Conservation (phyloP, 2,329 filamentous ascomycete species). For the Verticillium isaacii region DNA sequence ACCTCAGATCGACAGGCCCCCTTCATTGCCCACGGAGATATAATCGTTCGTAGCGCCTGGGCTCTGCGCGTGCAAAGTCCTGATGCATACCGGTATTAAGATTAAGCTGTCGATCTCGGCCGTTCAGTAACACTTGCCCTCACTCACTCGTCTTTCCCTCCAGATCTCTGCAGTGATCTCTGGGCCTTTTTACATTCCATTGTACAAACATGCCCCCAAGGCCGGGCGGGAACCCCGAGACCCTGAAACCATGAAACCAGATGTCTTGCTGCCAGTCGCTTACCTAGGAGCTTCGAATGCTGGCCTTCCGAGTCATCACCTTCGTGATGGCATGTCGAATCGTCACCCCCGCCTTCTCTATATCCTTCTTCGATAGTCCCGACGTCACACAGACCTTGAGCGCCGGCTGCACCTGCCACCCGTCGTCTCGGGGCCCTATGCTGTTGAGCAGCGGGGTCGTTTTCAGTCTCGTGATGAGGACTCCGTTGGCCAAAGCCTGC, state of each 20-base stretch:
- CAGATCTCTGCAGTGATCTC: background rate
- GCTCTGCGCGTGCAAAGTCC: too few relatives aligned
- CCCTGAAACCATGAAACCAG: background rate
- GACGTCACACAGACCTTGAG: constrained; percentile 89
- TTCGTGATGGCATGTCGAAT: constrained; percentile 94
- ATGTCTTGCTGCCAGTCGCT: background rate
- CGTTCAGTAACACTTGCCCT: background rate
- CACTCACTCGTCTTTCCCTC: background rate
- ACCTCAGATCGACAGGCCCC: background rate
- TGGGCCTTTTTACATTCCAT: background rate
- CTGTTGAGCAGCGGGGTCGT: constrained; percentile 61
- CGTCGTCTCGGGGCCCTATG: constrained; percentile 63
- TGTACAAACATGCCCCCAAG: background rate
- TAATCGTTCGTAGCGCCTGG: background rate
- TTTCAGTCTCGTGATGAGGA: constrained; percentile 85
- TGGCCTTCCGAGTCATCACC: constrained; percentile 66
- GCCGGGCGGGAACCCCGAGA: background rate
- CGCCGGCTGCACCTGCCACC: constrained; percentile 69
- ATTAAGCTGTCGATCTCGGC: background rate
- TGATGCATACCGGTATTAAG: background rate
- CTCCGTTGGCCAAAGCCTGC: constrained; percentile 78
- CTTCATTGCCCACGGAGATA: background rate
- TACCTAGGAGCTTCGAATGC: constrained; percentile 23
- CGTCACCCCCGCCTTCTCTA: constrained; percentile 84
- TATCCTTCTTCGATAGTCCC: constrained; percentile 87